A percentile compares a stretch with the other conserved stretches of the same genome.
These are phyloP conservation scores for Phytophthora chlamydospora DNA, from an alignment of 352 stramenopile species.

Conservation along the genomic window DNA sequence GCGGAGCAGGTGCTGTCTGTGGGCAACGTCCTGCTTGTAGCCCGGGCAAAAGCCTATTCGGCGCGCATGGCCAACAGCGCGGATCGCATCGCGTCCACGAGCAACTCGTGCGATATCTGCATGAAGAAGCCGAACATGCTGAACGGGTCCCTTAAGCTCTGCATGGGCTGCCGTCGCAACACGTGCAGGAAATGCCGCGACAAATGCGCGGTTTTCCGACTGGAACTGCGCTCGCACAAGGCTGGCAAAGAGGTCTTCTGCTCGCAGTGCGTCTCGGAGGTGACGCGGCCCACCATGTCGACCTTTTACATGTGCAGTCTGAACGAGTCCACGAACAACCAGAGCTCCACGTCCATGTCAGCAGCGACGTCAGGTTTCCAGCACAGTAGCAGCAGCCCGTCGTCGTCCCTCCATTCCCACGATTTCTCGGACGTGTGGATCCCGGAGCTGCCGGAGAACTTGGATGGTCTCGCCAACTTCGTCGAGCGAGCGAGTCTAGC, in stretches of 20 bases:
- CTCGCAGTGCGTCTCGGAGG: slow-evolving; percentile 55
- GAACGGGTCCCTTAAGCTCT: slow-evolving; percentile 40
- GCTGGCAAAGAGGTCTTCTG: slow-evolving; percentile 60
- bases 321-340: slow-evolving; percentile 27
- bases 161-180: slow-evolving; percentile 62
- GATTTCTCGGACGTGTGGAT: slow-evolving; percentile 36
- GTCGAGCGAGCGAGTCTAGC: slow-evolving; percentile 29
- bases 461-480: slow-evolving; percentile 34
- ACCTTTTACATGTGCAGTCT: slow-evolving; percentile 38
- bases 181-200: slow-evolving; percentile 58
- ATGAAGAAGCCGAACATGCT: slow-evolving; percentile 50
- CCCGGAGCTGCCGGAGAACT: slow-evolving; percentile 28
- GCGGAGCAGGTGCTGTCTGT: slow-evolving; percentile 48
- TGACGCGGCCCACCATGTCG: slow-evolving; percentile 33
- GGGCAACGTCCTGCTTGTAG: slow-evolving; percentile 45
- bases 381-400: slow-evolving; percentile 26
- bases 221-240: slow-evolving; percentile 49
- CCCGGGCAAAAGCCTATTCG: slow-evolving; percentile 62
- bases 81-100: slow-evolving; percentile 38
- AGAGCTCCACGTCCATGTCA: slow-evolving; percentile 20
- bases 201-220: slow-evolving; percentile 54
- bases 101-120: slow-evolving; percentile 57
- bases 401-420: slow-evolving; percentile 25
- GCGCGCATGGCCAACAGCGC: slow-evolving; percentile 47
- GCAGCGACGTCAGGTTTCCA: slow-evolving; percentile 30